Evolutionary conservation across 129 eudicot genomes (phyloP), one percentile per base, ranked within the genome.

Genomic region (Escallonia herrerae): DNA sequence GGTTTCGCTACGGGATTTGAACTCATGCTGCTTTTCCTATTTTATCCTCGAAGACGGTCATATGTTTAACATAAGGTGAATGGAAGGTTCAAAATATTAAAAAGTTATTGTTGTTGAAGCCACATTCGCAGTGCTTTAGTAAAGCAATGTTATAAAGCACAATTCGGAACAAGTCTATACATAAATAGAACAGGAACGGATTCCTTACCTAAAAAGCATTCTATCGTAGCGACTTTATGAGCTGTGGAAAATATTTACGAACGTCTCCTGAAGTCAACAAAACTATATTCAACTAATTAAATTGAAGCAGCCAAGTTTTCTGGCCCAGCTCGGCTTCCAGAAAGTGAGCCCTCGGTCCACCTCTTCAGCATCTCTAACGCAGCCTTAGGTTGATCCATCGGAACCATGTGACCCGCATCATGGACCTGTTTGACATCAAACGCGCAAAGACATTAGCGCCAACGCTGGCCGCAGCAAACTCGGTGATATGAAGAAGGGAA

Each of bases 371-470:
- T 91, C 77, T 82, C 86, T 50, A 91, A 60, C 6, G 97, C 82
- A 41, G 96, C 89, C 69, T 87, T 81, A 15, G 97, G 97, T 72
- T 91, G 97, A 81, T 91, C 97, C 97, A 91, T 91, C 6, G 97
- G 97, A 63, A 91, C 97, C 97, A 91, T 91, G 77, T 91, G 97
- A 43, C 97, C 97, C 15, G 97, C 86, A 81, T 87, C 85, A 63
- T 81, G 95, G 54, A 91, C 96, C 97, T 91, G 77, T 68, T 62
- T 65, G 65, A 50, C 61, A 42, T 10, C 3, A 43, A 15, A 65
- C 40, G 46, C 43, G 14, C 6, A 39, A 65, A 47, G 8, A 47
- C 44, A 22, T 22, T 22, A 50, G 3, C 55, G 15, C 54, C 54
- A 49, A 3, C 3, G 54, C 54, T 49, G 13, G 41, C 44, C 10